These are phyloP conservation scores for Mycena maculata DNA, from an alignment of 768 basidiomycete species.

Conservation along the genomic window DNA sequence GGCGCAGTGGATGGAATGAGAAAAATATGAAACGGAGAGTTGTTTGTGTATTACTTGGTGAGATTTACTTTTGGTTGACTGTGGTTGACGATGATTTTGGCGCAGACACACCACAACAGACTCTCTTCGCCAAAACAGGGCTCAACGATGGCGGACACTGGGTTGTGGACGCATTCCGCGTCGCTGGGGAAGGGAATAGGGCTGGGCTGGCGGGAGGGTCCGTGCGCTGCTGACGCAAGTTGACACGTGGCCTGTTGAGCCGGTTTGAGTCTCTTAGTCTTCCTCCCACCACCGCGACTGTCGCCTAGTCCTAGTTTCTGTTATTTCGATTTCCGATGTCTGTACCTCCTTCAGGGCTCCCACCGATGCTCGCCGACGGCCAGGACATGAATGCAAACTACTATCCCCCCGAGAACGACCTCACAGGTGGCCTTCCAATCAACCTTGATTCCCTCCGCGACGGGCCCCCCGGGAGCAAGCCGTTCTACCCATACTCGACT, in stretches of 20 bases:
- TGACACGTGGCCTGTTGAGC: neutral
- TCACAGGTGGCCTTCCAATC: constrained; percentile 86
- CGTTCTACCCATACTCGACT: constrained; percentile 92
- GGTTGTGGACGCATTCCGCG: neutral
- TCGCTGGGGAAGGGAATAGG: too few relatives aligned
- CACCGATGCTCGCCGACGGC: constrained; percentile 71
- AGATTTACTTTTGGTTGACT: constrained; percentile 5
- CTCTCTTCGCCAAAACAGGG: neutral
- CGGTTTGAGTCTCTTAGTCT: too few relatives aligned
- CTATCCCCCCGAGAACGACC: constrained; percentile 81
- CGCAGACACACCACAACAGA: neutral
- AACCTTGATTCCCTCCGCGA: constrained; percentile 89
- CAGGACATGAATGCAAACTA: constrained; percentile 71
- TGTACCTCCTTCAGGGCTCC: constrained; percentile 67
- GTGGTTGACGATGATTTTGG: neutral
- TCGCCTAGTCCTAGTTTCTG: constrained; percentile 46
- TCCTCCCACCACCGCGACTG: constrained; percentile 44
- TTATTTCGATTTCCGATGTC: constrained; percentile 57
- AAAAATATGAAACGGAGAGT: too few relatives aligned
- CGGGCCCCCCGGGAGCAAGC: constrained; percentile 89
- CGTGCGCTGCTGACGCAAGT: neutral
- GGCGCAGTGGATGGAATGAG: too few relatives aligned
- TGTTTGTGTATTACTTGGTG: neutral
- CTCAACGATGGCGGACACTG: neutral
- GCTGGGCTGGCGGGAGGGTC: too few relatives aligned